Percentiles rank a stretch among this genome's conserved stretches.
These are phyloP conservation scores for Pseudopithomyces chartarum DNA, from an alignment of 2,329 filamentous ascomycete genomes.

Conservation along the genomic window DNA sequence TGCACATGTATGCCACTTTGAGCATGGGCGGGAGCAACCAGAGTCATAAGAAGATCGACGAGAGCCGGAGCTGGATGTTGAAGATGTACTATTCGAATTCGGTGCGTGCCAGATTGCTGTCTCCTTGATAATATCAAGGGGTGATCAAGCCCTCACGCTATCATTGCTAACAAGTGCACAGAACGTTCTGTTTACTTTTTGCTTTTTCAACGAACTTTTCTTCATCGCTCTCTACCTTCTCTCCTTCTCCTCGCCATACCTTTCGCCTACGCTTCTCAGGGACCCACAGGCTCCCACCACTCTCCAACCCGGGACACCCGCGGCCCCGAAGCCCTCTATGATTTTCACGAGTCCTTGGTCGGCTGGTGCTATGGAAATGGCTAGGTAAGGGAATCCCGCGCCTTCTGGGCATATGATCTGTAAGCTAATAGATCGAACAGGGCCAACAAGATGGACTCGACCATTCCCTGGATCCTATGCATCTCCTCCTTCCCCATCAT, in stretches of 20 bases:
- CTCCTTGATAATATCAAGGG: not conserved
- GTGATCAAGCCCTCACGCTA: no score
- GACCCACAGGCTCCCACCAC: constrained; percentile 61
- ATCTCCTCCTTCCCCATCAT: constrained; percentile 84
- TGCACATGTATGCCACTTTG: constrained; percentile 97
- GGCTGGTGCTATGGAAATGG: constrained; percentile 88
- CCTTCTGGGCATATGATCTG: not conserved
- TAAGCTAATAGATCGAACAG: constrained; percentile 22
- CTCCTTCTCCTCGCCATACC: constrained; percentile 88
- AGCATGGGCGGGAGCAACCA: constrained; percentile 79
- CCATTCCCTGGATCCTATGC: constrained; percentile 77
- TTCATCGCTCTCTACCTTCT: constrained; percentile 98
- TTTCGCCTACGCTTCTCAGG: constrained; percentile 80
- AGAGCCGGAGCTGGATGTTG: constrained; percentile 83
- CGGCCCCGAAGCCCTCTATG: constrained; percentile 70
- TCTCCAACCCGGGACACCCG: constrained; percentile 67
- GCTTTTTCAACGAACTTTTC: constrained; percentile 90
- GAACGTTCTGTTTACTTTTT: constrained; percentile 90
- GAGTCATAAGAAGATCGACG: constrained; percentile 94
- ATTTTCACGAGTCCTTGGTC: constrained; percentile 90
- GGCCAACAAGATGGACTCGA: constrained; percentile 77
- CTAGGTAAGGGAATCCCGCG: constrained; percentile 54
- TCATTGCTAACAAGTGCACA: constrained; percentile 47
- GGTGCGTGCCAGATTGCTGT: constrained; percentile 61
- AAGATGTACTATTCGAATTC: constrained; percentile 98